phyloP scores from a whole-genome alignment of 352 stramenopile genomes.

The Saprolegnia parasitica region DNA sequence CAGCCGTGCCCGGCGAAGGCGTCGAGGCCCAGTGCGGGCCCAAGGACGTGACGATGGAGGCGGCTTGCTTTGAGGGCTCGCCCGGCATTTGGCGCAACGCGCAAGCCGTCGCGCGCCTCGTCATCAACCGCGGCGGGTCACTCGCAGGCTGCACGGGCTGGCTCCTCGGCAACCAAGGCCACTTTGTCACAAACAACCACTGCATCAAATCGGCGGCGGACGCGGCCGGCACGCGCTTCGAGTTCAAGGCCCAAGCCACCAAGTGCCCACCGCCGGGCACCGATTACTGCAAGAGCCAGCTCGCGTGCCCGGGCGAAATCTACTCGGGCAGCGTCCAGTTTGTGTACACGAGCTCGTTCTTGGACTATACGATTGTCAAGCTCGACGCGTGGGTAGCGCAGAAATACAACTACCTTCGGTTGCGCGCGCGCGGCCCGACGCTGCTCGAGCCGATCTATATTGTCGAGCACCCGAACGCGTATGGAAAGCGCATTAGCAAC shows the following conservation, averaged over 20 bases:
- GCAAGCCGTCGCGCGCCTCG: constrained; percentile 46
- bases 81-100: constrained; percentile 56
- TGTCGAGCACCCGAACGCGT: constrained; percentile 53
- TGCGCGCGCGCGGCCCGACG: constrained; percentile 40
- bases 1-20: background rate
- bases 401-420: constrained; percentile 46
- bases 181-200: constrained; percentile 67
- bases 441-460: constrained; percentile 61
- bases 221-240: constrained; percentile 40
- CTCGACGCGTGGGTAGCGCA: constrained; percentile 37
- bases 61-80: constrained; percentile 47
- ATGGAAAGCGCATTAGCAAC: constrained; percentile 49
- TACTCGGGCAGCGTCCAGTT: constrained; percentile 36
- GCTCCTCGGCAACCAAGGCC: constrained; percentile 50
- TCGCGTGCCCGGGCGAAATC: constrained; percentile 36
- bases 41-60: constrained; percentile 30
- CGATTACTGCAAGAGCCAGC: constrained; percentile 33
- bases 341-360: constrained; percentile 39
- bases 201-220: constrained; percentile 47
- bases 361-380: constrained; percentile 62
- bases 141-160: constrained; percentile 51
- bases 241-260: constrained; percentile 61
- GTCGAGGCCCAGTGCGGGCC: constrained; percentile 10
- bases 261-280: constrained; percentile 34
- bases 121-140: constrained; percentile 35